These are phyloP conservation scores for Durotheca rogersii DNA, from an alignment of 495 filamentous ascomycete genomes.

Conservation along the genomic window DNA sequence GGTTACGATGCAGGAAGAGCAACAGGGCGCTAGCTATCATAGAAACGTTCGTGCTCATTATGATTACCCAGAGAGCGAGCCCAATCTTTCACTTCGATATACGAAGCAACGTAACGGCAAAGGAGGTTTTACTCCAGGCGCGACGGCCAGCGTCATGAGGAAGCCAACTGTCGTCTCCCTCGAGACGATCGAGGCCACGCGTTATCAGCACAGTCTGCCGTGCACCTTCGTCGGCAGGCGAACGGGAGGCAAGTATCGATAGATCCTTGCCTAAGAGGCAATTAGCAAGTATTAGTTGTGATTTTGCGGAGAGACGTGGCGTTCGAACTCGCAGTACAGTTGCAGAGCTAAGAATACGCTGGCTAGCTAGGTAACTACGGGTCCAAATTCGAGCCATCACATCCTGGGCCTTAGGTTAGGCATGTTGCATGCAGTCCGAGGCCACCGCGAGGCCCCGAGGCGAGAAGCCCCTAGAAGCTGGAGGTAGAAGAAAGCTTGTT, in stretches of 20 bases:
- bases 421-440: too few species aligned
- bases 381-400: not conserved
- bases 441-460: too few species aligned
- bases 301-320: slow-evolving; percentile 30
- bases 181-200: not conserved
- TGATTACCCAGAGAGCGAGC: slow-evolving; percentile 16
- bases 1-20: slow-evolving; percentile 17
- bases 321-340: slow-evolving; percentile 33
- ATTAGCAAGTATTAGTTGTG: slow-evolving; percentile 40
- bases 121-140: slow-evolving; percentile 13
- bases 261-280: slow-evolving; percentile 26
- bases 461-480: too few species aligned
- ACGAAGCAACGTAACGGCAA: slow-evolving; percentile 15
- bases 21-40: slow-evolving; percentile 25
- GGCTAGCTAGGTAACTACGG: not conserved
- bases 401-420: not conserved
- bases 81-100: slow-evolving; percentile 6
- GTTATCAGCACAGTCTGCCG: not conserved
- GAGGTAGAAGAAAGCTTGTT: too few species aligned
- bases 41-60: slow-evolving; percentile 19
- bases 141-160: not conserved
- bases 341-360: slow-evolving; percentile 28
- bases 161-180: not conserved
- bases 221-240: not conserved
- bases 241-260: not conserved